Percentiles rank a stretch among this genome's conserved stretches.
phyloP scores from a whole-genome alignment of 805 yeast species.

The Candida chilensis region DNA sequence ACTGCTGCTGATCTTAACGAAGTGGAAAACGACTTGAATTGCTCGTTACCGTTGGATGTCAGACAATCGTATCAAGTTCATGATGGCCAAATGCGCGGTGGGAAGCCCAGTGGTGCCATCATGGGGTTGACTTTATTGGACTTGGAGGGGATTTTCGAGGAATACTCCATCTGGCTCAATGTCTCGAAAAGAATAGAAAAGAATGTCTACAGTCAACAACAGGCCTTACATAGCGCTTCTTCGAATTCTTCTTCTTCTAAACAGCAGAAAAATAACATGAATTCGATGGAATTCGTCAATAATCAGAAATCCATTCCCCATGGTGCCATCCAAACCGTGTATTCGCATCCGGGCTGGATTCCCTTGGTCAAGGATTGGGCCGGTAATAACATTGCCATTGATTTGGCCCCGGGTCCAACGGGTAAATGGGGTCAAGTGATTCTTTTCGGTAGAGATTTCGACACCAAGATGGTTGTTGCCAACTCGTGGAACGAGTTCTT shows the following conservation, averaged over 20 bases:
- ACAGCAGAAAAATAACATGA: slow-evolving; percentile 4
- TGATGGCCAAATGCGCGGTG: slow-evolving; percentile 36
- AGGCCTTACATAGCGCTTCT: slow-evolving; percentile 10
- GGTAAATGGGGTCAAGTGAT: slow-evolving; percentile 34
- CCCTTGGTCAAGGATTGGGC: slow-evolving; percentile 28
- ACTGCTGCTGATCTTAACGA: slow-evolving; percentile 37
- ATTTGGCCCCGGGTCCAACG: slow-evolving; percentile 26
- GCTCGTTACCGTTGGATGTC: slow-evolving; percentile 30
- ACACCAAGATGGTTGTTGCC: slow-evolving; percentile 31
- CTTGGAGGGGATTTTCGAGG: slow-evolving; percentile 30
- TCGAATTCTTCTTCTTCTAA: slow-evolving; percentile 4
- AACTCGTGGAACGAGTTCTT: slow-evolving; percentile 26
- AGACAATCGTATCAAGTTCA: slow-evolving; percentile 35
- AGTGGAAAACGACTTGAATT: slow-evolving; percentile 31
- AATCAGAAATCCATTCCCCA: slow-evolving; percentile 28
- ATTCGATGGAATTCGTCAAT: slow-evolving; percentile 6
- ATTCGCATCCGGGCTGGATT: slow-evolving; percentile 29
- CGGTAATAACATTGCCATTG: slow-evolving; percentile 34
- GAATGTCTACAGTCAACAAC: no score
- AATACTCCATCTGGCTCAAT: slow-evolving; percentile 28
- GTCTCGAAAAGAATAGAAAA: slow-evolving; percentile 29
- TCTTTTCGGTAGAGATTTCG: slow-evolving; percentile 33
- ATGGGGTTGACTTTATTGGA: slow-evolving; percentile 33
- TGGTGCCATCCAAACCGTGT: slow-evolving; percentile 22
- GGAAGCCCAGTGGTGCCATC: slow-evolving; percentile 33